A percentile compares a stretch with the other conserved stretches of the same genome.
Conservation (phyloP, 2,329 filamentous ascomycete species). For the Aspergillus thermomutatus region DNA sequence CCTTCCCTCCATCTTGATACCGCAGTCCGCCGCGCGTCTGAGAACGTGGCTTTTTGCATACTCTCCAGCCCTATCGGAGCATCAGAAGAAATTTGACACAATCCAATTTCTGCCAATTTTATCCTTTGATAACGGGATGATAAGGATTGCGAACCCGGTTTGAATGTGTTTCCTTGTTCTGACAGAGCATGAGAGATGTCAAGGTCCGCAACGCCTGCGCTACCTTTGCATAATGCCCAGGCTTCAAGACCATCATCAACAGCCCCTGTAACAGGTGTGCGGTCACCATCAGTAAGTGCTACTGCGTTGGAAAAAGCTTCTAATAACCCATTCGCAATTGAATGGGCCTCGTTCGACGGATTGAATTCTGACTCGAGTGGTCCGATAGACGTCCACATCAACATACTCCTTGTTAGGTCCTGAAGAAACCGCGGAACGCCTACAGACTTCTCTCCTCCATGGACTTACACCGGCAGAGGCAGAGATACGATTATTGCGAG, state of each 20-base stretch:
- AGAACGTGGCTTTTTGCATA: slow-evolving; percentile 20
- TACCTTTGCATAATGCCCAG: slow-evolving; percentile 56
- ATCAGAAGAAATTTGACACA: background rate
- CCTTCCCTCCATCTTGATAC: slow-evolving; percentile 9
- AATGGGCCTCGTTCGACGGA: slow-evolving; percentile 7
- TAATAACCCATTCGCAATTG: background rate
- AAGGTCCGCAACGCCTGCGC: slow-evolving; percentile 55
- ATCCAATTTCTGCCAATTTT: background rate
- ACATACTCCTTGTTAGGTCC: slow-evolving; percentile 66
- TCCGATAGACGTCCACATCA: slow-evolving; percentile 40
- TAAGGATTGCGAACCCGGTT: slow-evolving; percentile 16
- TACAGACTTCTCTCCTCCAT: slow-evolving; percentile 77
- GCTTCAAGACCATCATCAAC: slow-evolving; percentile 28
- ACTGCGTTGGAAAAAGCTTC: background rate
- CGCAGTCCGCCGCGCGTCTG: slow-evolving; percentile 31
- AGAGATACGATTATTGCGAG: slow-evolving; percentile 69
- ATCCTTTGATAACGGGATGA: slow-evolving; percentile 23
- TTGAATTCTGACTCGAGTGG: slow-evolving; percentile 11
- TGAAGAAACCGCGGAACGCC: slow-evolving; percentile 70
- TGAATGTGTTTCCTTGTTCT: slow-evolving; percentile 12
- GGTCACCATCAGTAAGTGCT: slow-evolving; percentile 33
- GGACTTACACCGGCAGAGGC: slow-evolving; percentile 82
- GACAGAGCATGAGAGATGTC: slow-evolving; percentile 57
- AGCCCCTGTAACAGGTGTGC: slow-evolving; percentile 24
- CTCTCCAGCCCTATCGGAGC: slow-evolving; percentile 8